Evolutionary conservation across 2,329 filamentous ascomycete species (phyloP).

Genomic region (Stemphylium vesicarium): DNA sequence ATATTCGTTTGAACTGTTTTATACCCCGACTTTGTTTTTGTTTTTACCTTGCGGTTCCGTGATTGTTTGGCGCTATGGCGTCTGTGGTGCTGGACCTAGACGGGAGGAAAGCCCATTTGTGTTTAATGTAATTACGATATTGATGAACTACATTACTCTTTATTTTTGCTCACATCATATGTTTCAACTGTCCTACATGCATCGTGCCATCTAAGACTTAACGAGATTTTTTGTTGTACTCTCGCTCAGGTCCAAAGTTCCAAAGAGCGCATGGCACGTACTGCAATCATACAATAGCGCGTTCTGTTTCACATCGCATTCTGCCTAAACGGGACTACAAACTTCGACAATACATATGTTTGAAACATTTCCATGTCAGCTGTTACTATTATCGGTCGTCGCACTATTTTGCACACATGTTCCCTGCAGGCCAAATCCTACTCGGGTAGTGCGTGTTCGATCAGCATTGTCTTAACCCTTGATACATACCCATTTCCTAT

Average conservation of each 20-base stretch:
- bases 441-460: neutral
- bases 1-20: conserved; percentile 6
- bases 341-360: neutral
- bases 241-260: too few relatives aligned
- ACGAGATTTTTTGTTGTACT: too few relatives aligned
- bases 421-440: neutral
- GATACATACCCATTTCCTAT: neutral
- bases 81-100: neutral
- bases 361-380: neutral
- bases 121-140: conserved; percentile 8
- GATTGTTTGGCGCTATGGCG: conserved; percentile 5
- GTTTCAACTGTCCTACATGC: too few relatives aligned
- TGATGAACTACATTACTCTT: neutral
- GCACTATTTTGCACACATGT: neutral
- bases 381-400: neutral
- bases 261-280: too few relatives aligned
- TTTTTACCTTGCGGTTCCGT: neutral
- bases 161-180: too few relatives aligned
- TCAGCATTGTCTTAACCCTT: neutral
- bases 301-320: neutral
- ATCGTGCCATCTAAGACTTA: too few relatives aligned
- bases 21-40: conserved; percentile 4
- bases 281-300: neutral
- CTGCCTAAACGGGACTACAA: neutral
- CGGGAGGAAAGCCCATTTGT: neutral